Conservation (phyloP, 208 protist species). For the Lotmaria passim region DNA sequence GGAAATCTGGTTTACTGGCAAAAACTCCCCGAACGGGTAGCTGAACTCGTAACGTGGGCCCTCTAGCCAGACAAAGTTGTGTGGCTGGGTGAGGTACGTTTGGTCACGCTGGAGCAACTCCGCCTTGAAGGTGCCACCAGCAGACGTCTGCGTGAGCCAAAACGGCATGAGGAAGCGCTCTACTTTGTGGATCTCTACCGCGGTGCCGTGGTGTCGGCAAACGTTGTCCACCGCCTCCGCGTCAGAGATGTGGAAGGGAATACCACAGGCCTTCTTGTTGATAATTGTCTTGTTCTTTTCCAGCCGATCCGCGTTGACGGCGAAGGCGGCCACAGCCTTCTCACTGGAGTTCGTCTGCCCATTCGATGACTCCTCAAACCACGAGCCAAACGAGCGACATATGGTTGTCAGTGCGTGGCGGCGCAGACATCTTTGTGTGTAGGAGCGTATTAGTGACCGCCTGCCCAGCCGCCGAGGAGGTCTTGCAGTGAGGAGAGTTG, state of each 20-base stretch:
- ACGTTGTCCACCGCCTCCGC: conserved; percentile 80
- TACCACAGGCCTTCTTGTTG: conserved; percentile 76
- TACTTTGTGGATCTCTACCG: conserved; percentile 65
- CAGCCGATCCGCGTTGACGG: conserved; percentile 65
- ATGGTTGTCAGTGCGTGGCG: background rate
- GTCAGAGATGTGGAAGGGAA: conserved; percentile 82
- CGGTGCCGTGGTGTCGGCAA: conserved; percentile 73
- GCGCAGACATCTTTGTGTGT: background rate
- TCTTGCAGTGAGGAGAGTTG: background rate
- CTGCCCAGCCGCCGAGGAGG: background rate
- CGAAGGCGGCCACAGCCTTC: conserved; percentile 59
- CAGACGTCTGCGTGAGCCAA: conserved; percentile 79
- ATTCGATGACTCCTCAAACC: conserved; percentile 67
- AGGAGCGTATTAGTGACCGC: background rate
- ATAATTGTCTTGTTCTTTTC: conserved; percentile 67
- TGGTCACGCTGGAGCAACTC: conserved; percentile 85
- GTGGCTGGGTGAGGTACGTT: conserved; percentile 73
- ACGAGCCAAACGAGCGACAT: conserved; percentile 49
- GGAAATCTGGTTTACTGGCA: conserved; percentile 82
- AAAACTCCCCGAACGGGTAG: conserved; percentile 88
- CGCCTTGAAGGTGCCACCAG: conserved; percentile 72
- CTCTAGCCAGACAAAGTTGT: conserved; percentile 85
- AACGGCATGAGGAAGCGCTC: conserved; percentile 88
- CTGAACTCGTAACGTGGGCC: conserved; percentile 85
- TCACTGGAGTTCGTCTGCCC: conserved; percentile 26